Conservation (phyloP, 2,329 filamentous ascomycete genomes). For the Pyrenochaeta sp. region DNA sequence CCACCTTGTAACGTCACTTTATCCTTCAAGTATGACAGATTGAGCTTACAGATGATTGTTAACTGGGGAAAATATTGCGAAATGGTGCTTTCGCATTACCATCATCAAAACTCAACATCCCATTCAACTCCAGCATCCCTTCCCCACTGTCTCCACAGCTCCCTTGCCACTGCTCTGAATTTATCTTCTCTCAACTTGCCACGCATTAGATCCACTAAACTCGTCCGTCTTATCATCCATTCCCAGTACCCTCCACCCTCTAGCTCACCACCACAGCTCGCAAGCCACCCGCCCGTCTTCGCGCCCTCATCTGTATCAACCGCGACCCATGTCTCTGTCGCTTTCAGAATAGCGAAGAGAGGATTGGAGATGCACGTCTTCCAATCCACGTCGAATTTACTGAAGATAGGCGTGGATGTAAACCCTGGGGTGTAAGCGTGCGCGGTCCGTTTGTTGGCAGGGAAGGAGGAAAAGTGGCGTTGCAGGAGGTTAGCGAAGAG, state of each 20-base stretch:
- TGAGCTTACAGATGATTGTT: background rate
- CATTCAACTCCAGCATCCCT: no score
- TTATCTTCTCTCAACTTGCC: slow-evolving; percentile 1
- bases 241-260: slow-evolving; percentile 22
- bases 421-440: slow-evolving; percentile 21
- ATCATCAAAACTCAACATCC: no score
- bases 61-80: no score
- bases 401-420: slow-evolving; percentile 19
- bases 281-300: slow-evolving; percentile 24
- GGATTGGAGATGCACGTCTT: slow-evolving; percentile 18
- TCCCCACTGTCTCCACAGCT: no score
- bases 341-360: slow-evolving; percentile 16
- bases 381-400: slow-evolving; percentile 16
- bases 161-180: no score
- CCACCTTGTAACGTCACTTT: no score
- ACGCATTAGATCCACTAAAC: slow-evolving; percentile 16
- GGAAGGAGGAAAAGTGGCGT: slow-evolving; percentile 6
- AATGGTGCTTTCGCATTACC: no score
- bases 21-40: background rate
- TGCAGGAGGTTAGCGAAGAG: slow-evolving; percentile 20
- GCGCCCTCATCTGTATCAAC: slow-evolving; percentile 19
- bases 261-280: slow-evolving; percentile 6
- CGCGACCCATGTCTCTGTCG: slow-evolving; percentile 13
- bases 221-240: slow-evolving; percentile 10
- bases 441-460: slow-evolving; percentile 1